Evolutionary conservation across 2,329 filamentous ascomycete genomes (phyloP), one percentile per base, ranked within the genome.

Genomic region (Pseudogymnoascus sp.): DNA sequence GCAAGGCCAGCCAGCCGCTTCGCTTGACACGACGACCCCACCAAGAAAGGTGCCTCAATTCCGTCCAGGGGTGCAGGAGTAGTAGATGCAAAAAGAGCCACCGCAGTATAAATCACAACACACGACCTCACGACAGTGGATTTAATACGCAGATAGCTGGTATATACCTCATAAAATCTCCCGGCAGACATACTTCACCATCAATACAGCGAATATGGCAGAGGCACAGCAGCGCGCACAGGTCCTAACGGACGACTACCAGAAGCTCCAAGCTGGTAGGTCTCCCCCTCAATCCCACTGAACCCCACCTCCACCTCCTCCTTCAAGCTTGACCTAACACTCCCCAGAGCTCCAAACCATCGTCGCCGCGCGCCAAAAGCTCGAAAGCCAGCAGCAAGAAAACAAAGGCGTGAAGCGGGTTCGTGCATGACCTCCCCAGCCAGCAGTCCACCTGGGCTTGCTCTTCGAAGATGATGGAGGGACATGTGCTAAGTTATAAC

Each of bases 341-440:
- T 62, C 36, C 27, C 13, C 68, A 96, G 94, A 97, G 69, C 83
- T 97, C 62, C 89, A 92, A 74, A 83, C 80, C 44, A 79, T 85
- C 15, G 85, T 97, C 27, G 81, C 86, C 48, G 89, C 91, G 8
- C 85, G 92, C 66, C 92, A 99, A 78, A 95, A 90, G 76, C 85
- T 99, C 5, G 92, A 97, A 74, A 90, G 92, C 5, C 94, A 99
- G 75, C 90, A 90, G 74, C 91, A 96, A 72, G 94, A 99, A 75
- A 99, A 97, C 73, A 78, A 87, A 58, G 87, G 89, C 13, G 94
- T 99, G 8, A 86, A 95, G 74, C 89, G 90, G 77, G 90, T 91
- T 68, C 48, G 61, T 58, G 33, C 1, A 60, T 55, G n/a, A n/a
- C n/a, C 7, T 48, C 29, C 12, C 60, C 12, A 12, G 10, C 21